Evolutionary conservation across 2,329 filamentous ascomycete genomes (phyloP).

Genomic region (Xylaria arbuscula): DNA sequence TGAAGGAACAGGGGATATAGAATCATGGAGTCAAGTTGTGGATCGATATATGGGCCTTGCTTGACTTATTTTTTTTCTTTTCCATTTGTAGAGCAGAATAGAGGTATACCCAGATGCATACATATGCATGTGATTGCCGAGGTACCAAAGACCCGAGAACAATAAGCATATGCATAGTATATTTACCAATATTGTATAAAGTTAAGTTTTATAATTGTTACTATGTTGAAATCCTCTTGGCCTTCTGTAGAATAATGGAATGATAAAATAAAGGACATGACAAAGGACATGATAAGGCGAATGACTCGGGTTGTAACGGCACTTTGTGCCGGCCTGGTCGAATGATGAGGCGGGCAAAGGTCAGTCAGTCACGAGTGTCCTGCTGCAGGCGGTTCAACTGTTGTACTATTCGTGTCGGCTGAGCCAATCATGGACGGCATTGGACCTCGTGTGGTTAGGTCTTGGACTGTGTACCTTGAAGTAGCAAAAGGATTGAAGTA

Average conservation of each 20-base stretch:
- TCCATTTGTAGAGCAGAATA: too few species aligned
- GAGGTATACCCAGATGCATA: too few species aligned
- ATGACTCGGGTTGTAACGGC: slow-evolving; percentile 27
- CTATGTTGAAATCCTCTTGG: background rate
- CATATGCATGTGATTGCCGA: slow-evolving; percentile 25
- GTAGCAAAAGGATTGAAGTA: background rate
- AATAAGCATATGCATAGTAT: background rate
- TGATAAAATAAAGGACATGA: too few species aligned
- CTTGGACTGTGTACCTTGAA: slow-evolving; percentile 8
- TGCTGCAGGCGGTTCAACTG: slow-evolving; percentile 22
- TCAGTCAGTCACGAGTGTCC: slow-evolving; percentile 19
- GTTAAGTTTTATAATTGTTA: background rate
- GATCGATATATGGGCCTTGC: slow-evolving; percentile 27
- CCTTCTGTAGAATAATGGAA: too few species aligned
- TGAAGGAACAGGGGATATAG: background rate
- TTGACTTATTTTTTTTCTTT: background rate
- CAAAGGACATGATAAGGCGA: background rate
- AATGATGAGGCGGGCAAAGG: slow-evolving; percentile 6
- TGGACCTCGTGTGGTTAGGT: slow-evolving; percentile 28
- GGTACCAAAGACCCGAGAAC: slow-evolving; percentile 2
- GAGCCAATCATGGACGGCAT: slow-evolving; percentile 22
- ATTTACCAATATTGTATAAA: background rate
- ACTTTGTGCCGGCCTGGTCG: background rate
- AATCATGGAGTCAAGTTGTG: slow-evolving; percentile 19
- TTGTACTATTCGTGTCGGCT: slow-evolving; percentile 19